Base-by-base conservation (phyloP, 1,139 yeast genomes). In the Candida sp. region DNA sequence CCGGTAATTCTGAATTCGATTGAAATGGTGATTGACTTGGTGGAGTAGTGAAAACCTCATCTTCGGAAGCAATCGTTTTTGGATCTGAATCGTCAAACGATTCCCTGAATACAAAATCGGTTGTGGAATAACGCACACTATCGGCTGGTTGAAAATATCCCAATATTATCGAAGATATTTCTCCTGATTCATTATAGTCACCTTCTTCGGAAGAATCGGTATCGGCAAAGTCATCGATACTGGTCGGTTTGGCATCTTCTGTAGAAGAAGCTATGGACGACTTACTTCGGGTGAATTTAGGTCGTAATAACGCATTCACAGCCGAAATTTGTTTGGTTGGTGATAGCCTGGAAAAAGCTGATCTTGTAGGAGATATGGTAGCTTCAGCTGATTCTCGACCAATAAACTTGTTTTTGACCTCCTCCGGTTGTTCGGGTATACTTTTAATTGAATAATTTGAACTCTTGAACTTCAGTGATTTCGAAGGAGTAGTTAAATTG, bases 181-280 rank as follows among this genome's bases (percentile, higher is more conserved):
- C 39, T 1, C 12, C 22, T 5, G 29, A 29, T 6, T 19, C 34
- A 11, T 35, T 21, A 9, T 32, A 23, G 8, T 32, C 39, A 6
- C 36, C 45, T 11, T 57, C 63, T 8, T 58, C 58, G 8, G 67
- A 61, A 1, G 71, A 60, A 29, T 51, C 55, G 9, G 76, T 67
- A 51, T 72, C 77, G 15, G 77, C 77, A 51, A 72, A 70, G 43
- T 71, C 77, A 11, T 61, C 68, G 12, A 68, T 45, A 2, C 66
- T 59, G 15, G 64, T 54, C 21, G 55, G 56, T 45, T 51, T 55
- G 5, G 33, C 40, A n/a, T 35, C 33, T 32, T 32, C 34, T 23
- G 30, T 35, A 21, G 33, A 19, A 9, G 19, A 29, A 15, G 19
- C 19, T 21, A 32, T 5, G 9, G 43, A 19, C 21, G 39, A 32